phyloP scores from a whole-genome alignment of 164 flowering plant genomes.

The Stephania cephalantha region DNA sequence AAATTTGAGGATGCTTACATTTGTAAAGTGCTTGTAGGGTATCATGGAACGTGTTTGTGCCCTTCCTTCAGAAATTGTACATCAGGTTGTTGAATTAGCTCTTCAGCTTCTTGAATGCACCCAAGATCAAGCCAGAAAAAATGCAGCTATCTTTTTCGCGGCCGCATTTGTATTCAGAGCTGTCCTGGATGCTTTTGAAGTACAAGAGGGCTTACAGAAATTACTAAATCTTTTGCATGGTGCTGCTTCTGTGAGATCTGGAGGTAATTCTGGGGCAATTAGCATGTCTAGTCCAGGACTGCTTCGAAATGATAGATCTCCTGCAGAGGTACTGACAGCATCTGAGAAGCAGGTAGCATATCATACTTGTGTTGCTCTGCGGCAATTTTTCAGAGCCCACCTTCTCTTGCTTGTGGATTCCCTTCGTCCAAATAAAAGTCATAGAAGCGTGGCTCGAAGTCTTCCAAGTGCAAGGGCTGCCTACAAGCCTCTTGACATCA shows the following conservation, averaged over 20 bases:
- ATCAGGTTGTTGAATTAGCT: slow-evolving; percentile 81
- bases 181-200: slow-evolving; percentile 82
- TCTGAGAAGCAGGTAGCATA: slow-evolving; percentile 93
- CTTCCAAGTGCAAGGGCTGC: slow-evolving; percentile 64
- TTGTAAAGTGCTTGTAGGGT: slow-evolving; percentile 41
- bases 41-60: slow-evolving; percentile 98
- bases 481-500: slow-evolving; percentile 89
- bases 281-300: slow-evolving; percentile 41
- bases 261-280: slow-evolving; percentile 56
- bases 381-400: slow-evolving; percentile 94
- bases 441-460: slow-evolving; percentile 62
- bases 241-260: slow-evolving; percentile 90
- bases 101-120: slow-evolving; percentile 84
- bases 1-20: neutral
- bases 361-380: slow-evolving; percentile 83
- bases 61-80: slow-evolving; percentile 72
- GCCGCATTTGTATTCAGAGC: slow-evolving; percentile 93
- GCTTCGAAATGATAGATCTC: slow-evolving; percentile 70
- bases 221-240: slow-evolving; percentile 60
- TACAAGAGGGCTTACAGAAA: slow-evolving; percentile 79
- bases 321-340: slow-evolving; percentile 76
- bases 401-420: slow-evolving; percentile 89
- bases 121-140: slow-evolving; percentile 86
- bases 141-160: slow-evolving; percentile 84
- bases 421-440: slow-evolving; percentile 79